Evolutionary conservation across 331 rosid species (phyloP).

Genomic region (Dryas integrifolia): DNA sequence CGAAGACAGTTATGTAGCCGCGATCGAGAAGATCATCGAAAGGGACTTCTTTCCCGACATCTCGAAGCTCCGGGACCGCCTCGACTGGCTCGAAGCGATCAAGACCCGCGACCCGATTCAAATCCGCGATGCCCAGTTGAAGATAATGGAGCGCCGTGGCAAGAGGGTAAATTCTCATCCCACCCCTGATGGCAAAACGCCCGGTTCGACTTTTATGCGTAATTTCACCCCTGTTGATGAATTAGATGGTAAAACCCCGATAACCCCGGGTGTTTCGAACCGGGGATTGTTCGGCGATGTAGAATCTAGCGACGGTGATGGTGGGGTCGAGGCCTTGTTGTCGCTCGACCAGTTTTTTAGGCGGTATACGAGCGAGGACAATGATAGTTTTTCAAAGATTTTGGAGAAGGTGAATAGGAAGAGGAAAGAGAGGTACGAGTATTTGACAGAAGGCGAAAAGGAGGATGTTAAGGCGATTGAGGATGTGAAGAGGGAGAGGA

Average conservation of each 20-base stretch:
- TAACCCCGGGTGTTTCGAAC: slow-evolving; percentile 28
- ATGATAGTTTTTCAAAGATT: slow-evolving; percentile 71
- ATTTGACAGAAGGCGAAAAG: slow-evolving; percentile 64
- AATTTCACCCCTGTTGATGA: slow-evolving; percentile 75
- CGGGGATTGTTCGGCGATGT: slow-evolving; percentile 24
- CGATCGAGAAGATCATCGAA: slow-evolving; percentile 88
- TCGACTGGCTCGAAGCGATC: slow-evolving; percentile 89
- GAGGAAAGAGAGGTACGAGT: slow-evolving; percentile 84
- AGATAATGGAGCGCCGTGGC: slow-evolving; percentile 84
- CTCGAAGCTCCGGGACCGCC: slow-evolving; percentile 91
- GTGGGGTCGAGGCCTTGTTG: slow-evolving; percentile 43
- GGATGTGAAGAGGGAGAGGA: slow-evolving; percentile 77
- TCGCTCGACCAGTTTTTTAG: slow-evolving; percentile 76
- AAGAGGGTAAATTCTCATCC: slow-evolving; percentile 46
- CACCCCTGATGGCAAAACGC: slow-evolving; percentile 54
- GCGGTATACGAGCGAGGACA: slow-evolving; percentile 89
- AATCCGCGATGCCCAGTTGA: slow-evolving; percentile 87
- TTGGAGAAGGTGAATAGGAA: slow-evolving; percentile 87
- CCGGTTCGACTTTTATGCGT: slow-evolving; percentile 81
- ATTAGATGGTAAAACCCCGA: slow-evolving; percentile 57
- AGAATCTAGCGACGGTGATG: slow-evolving; percentile 27
- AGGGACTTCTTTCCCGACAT: slow-evolving; percentile 97
- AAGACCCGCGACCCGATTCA: slow-evolving; percentile 73
- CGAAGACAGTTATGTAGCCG: slow-evolving; percentile 78
- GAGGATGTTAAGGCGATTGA: slow-evolving; percentile 53